Evolutionary conservation across 1,284 basidiomycete species (phyloP).

Genomic region (Chondrostereum purpureum): DNA sequence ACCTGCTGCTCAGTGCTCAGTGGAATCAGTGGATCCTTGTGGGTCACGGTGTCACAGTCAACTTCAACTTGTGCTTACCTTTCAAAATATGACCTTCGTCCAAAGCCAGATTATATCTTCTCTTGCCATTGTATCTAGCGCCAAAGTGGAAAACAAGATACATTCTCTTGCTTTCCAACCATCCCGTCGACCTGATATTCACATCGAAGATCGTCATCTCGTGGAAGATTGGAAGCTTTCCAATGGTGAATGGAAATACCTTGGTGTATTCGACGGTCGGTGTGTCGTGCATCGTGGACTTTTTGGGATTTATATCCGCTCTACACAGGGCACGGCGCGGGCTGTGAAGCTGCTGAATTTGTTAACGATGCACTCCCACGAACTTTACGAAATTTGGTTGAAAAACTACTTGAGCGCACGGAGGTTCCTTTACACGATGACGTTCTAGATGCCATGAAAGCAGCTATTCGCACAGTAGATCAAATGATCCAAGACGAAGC

Average conservation of each 20-base stretch:
- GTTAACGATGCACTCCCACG: not conserved
- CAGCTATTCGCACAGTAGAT: not conserved
- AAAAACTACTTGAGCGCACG: not conserved
- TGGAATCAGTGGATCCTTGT: no score
- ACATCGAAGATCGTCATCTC: not conserved
- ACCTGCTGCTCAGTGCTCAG: no score
- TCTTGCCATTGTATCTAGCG: not conserved
- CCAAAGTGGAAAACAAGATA: not conserved
- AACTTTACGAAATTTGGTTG: not conserved
- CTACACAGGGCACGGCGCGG: conserved; percentile 2
- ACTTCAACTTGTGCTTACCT: no score
- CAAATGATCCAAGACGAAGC: not conserved
- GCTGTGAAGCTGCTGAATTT: conserved; percentile 1
- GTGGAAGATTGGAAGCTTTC: not conserved
- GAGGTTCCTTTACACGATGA: not conserved
- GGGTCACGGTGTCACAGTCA: no score
- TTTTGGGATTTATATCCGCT: not conserved
- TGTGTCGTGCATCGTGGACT: not conserved
- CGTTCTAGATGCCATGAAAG: not conserved
- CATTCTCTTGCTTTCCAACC: not conserved
- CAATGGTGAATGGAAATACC: not conserved
- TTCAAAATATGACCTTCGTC: not conserved
- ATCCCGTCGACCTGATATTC: no score
- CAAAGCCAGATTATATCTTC: not conserved
- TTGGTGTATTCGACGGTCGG: not conserved